Conservation (phyloP, 108 stramenopile genomes). For the Discostella stelligeroides region DNA sequence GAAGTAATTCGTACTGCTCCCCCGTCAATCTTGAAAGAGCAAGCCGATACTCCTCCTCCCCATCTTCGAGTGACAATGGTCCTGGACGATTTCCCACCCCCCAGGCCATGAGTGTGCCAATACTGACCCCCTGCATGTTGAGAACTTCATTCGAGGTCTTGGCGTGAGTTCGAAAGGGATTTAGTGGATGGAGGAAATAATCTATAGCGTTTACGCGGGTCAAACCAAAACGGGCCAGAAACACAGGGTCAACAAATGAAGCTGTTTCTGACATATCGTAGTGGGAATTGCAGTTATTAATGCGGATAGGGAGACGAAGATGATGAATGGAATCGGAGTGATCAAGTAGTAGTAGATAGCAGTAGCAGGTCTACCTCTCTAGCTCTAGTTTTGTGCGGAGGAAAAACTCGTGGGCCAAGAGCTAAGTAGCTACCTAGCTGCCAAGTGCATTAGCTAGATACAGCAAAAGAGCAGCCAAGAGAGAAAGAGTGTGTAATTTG, state of each 20-base stretch:
- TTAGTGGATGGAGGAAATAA: conserved; percentile 88
- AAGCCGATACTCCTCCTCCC: conserved; percentile 79
- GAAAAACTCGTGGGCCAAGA: too few relatives aligned
- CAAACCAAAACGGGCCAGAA: conserved; percentile 81
- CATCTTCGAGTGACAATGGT: conserved; percentile 68
- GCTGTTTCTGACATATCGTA: conserved; percentile 90
- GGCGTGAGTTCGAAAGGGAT: conserved; percentile 81
- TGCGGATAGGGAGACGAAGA: too few relatives aligned
- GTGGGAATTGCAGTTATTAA: too few relatives aligned
- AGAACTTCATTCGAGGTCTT: conserved; percentile 85
- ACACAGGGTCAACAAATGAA: conserved; percentile 90
- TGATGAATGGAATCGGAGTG: too few relatives aligned
- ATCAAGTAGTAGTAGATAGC: too few relatives aligned
- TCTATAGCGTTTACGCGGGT: conserved; percentile 72
- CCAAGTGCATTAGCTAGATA: too few relatives aligned
- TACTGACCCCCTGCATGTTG: conserved; percentile 77
- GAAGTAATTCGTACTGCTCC: conserved; percentile 85
- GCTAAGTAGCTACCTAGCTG: too few relatives aligned
- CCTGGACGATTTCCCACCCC: conserved; percentile 59
- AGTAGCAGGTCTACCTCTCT: too few relatives aligned
- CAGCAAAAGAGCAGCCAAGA: too few relatives aligned
- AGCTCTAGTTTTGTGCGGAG: too few relatives aligned
- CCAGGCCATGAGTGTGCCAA: conserved; percentile 75
- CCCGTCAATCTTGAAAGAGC: conserved; percentile 63
- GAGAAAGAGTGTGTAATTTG: too few relatives aligned